Evolutionary conservation across 1,139 yeast species (phyloP).

Genomic region (Debaryomyces coudertii): DNA sequence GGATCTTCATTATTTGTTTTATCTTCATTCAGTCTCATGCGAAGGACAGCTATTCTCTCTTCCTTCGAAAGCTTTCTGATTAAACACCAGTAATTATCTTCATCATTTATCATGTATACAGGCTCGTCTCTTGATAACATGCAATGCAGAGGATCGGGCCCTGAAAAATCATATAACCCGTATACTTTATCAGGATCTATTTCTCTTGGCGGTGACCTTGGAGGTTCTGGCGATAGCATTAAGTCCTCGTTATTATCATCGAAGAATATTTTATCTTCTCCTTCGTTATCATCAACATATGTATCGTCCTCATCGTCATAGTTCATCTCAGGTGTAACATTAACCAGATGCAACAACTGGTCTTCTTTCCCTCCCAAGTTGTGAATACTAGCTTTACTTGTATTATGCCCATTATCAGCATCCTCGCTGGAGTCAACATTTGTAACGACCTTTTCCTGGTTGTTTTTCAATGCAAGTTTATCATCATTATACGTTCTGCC

Average conservation of each 20-base stretch:
- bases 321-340: conserved; percentile 5
- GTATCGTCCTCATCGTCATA: conserved; percentile 16
- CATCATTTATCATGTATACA: conserved; percentile 79
- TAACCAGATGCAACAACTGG: background rate
- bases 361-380: background rate
- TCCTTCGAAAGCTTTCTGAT: conserved; percentile 62
- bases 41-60: conserved; percentile 28
- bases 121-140: conserved; percentile 80
- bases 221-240: conserved; percentile 60
- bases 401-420: background rate
- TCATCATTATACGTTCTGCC: conserved; percentile 30
- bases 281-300: conserved; percentile 13
- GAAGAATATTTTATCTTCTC: conserved; percentile 21
- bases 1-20: conserved; percentile 22
- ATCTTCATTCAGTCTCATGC: conserved; percentile 10
- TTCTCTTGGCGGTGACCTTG: conserved; percentile 81
- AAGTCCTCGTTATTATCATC: conserved; percentile 24
- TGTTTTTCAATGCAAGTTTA: conserved; percentile 4
- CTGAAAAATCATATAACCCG: conserved; percentile 84
- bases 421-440: conserved; percentile 13
- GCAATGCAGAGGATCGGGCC: conserved; percentile 95
- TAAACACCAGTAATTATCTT: conserved; percentile 97
- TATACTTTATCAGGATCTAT: conserved; percentile 82
- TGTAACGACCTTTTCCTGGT: conserved; percentile 5
- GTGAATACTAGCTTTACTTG: background rate